Base-by-base conservation (phyloP, 108 stramenopile species). In the Cyclotella atomus region DNA sequence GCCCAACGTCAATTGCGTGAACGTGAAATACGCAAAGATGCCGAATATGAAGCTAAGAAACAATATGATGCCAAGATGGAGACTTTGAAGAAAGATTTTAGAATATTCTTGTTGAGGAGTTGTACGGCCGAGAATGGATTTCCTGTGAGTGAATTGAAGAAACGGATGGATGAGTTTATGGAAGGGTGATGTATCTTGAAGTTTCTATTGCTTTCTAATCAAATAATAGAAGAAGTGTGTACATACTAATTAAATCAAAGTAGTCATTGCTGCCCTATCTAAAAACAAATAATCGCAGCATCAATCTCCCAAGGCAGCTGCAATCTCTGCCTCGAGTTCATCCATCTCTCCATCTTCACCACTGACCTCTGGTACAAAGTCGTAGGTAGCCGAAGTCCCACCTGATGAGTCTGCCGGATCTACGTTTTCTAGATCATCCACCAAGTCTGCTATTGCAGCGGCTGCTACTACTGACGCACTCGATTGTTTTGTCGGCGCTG, bases 301-400 rank as follows among this genome's bases (percentile, higher is more conserved):
- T 68, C 65, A 94, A 78, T 89, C 91, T 66, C 83, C 91, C 36
- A 95, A 71, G 29, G 89, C 94, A 34, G 85, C 82, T 34, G 89
- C 88, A 77, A 95, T 95, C 65, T 95, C 94, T 16, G 94, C 94
- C 61, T 95, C 94, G 45, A 95, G 75, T 47, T 92, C 91, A 76
- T 93, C 94, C 36, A 91, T 35, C 32, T 65, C 83, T 71, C 75
- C 83, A 45, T 79, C 80, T 46, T 80, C 81, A 4, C 28, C 76
- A 15, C 38, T 67, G 12, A 34, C 29, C 47, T 73, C 38, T 19
- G 35, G 70, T 17, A 76, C 59, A 61, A 75, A 83, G 30, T 68
- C 82, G 65, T 76, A 80, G 61, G 67, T 77, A 53, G n/a, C n/a
- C n/a, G n/a, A n/a, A n/a, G 65, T 68, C 1, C 65, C 87, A n/a